Evolutionary conservation across 2,329 filamentous ascomycete genomes (phyloP), one percentile per base, ranked within the genome.

Genomic region (Colletotrichum salicis): DNA sequence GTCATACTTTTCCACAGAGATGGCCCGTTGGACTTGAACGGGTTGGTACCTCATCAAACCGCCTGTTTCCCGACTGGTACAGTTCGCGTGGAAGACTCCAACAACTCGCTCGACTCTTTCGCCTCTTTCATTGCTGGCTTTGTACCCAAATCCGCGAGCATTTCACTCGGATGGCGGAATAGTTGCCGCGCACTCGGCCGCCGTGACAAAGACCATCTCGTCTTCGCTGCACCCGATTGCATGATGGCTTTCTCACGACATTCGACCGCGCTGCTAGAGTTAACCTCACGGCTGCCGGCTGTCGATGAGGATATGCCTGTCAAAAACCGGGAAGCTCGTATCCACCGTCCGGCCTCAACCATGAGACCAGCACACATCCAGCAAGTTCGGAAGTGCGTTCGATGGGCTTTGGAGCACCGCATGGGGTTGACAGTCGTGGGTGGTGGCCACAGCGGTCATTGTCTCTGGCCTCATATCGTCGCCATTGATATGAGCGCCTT

Each of bases 381-480:
- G 48, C 84, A 91, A 0, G 75, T 92, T 52, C 88, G 90, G 75
- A 58, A 82, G 4, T 91, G 89, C 73, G 84, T 91, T 63, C 76
- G 52, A 76, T 92, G 88, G 90, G 88, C 89, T 74, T 45, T 88
- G 11, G 77, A 86, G 73, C 80, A 89, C 64, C 67, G 68, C 0
- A 31, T 82, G 1, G 75, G 84, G 52, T 77, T 91, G 63, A 87
- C 86, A 0, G 78, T 91, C 31, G 15, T 92, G 22, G 85, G 88
- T 7, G 90, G 90, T 0, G 83, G 90, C 15, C 90, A 92, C 75
- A 88, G 89, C 74, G 87, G 85, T 7, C 87, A 92, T 62, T 92
- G 89, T 77, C 73, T 89, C 55, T 80, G 79, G 83, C 78, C 86
- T 2, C 83, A 86, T 63, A 82, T 88, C 19, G 85, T 91, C 52